Evolutionary conservation across 1,139 yeast genomes (phyloP), one percentile per base, ranked within the genome.

Genomic region (Yamadazyma conglobata): DNA sequence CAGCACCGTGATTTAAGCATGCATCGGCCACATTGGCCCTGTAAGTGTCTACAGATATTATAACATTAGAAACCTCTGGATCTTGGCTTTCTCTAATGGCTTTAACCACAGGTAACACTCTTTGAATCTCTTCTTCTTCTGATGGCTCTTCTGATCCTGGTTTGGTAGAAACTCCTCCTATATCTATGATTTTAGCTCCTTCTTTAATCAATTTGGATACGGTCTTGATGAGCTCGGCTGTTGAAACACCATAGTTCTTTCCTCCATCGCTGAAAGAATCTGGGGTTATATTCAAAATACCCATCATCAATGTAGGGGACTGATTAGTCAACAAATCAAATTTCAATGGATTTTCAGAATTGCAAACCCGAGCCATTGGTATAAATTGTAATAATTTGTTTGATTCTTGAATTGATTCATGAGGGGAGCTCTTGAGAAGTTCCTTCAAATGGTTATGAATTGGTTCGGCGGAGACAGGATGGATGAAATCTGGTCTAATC

Each of bases 251-350:
- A 25, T 32, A 54, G 28, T 54, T 46, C n/a, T 38, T 40, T 0
- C 94, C 89, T 1, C 95, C 97, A 56, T 93, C 98, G 31, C 96
- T 86, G 50, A 91, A 91, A 0, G 96, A 88, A 52, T 93, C 97
- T 0, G 97, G 96, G 0, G 98, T 91, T 13, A 83, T 72, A 48
- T 91, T 91, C 36, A 91, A 56, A 28, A 91, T 80, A 1, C 89
- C 95, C 98, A 91, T 91, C 30, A 88, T 56, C 25, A 61, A 50
- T 0, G 85, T 77, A 11, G 56, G 52, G 12, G 64, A 57, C 12
- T 58, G 53, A 25, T 58, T 45, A 24, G 55, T 45, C 14, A 53
- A 37, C 29, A 53, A 56, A 33, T 72, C 77, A 43, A 71, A 73
- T 28, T 52, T 48, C 19, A 73, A 41, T 11, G 58, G 56, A 30